Conservation (phyloP, 2,329 filamentous ascomycete species). For the Aspergillus japonicus region DNA sequence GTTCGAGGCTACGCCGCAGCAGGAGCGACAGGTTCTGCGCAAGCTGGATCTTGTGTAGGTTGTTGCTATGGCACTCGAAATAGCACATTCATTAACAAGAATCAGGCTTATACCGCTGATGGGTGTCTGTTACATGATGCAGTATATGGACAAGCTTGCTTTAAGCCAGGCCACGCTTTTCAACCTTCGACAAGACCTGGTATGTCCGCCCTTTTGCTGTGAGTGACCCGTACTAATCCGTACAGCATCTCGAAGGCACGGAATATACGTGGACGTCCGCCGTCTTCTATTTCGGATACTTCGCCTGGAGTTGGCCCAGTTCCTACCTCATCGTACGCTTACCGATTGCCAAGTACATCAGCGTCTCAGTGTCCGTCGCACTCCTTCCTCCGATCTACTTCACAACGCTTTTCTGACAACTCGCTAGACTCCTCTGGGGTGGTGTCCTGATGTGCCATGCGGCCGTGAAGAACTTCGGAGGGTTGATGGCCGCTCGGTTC, state of each 20-base stretch:
- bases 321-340: slow-evolving; percentile 38
- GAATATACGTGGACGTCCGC: slow-evolving; percentile 35
- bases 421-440: slow-evolving; percentile 32
- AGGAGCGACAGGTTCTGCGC: slow-evolving; percentile 25
- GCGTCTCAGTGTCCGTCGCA: slow-evolving; percentile 28
- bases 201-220: slow-evolving; percentile 2
- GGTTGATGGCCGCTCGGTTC: slow-evolving; percentile 44
- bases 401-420: slow-evolving; percentile 22
- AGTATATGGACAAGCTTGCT: slow-evolving; percentile 33
- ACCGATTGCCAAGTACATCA: slow-evolving; percentile 30
- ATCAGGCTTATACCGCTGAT: slow-evolving; percentile 29
- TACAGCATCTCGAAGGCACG: slow-evolving; percentile 25
- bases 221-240: neutral
- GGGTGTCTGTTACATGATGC: slow-evolving; percentile 31
- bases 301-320: slow-evolving; percentile 41
- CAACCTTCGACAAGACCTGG: slow-evolving; percentile 25
- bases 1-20: slow-evolving; percentile 22
- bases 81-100: neutral
- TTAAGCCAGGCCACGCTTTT: slow-evolving; percentile 32
- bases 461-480: slow-evolving; percentile 27
- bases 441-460: slow-evolving; percentile 35
- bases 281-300: slow-evolving; percentile 38
- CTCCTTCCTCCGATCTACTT: neutral
- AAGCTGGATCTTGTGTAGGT: slow-evolving; percentile 29
- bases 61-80: neutral